These are phyloP conservation scores for Nakazawaea anatomiae DNA, from an alignment of 805 yeast species.

Conservation along the genomic window DNA sequence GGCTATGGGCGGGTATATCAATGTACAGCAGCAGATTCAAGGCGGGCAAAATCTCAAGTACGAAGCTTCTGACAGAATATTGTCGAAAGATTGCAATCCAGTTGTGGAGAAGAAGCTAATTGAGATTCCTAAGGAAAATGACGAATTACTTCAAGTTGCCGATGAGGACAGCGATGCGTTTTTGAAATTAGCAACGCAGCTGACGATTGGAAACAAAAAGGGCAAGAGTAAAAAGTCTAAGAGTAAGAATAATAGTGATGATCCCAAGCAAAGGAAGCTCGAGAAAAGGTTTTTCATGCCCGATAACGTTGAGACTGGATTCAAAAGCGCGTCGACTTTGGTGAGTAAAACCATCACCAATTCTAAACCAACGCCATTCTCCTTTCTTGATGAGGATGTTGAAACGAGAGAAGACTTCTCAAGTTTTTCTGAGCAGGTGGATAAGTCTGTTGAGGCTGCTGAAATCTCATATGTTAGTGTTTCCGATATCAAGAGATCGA, in stretches of 20 bases:
- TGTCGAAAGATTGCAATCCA: constrained; percentile 58
- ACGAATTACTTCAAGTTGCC: constrained; percentile 38
- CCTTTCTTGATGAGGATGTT: constrained; percentile 11
- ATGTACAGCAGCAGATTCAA: constrained; percentile 66
- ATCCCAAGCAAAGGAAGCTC: constrained; percentile 11
- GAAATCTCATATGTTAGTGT: constrained; percentile 4
- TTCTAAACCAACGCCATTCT: neutral
- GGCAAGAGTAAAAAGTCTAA: constrained; percentile 17
- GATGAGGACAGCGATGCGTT: constrained; percentile 57
- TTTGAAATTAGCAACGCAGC: constrained; percentile 59
- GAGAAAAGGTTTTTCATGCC: constrained; percentile 65
- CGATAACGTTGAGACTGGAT: constrained; percentile 62
- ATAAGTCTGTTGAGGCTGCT: constrained; percentile 11
- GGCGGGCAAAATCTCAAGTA: constrained; percentile 37
- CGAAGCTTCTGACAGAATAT: constrained; percentile 53
- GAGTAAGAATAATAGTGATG: constrained; percentile 4
- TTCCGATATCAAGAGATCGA: constrained; percentile 8
- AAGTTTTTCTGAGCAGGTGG: constrained; percentile 1
- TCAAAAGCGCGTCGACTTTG: constrained; percentile 44
- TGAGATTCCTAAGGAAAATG: constrained; percentile 67
- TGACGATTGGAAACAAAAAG: constrained; percentile 40
- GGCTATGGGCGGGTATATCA: constrained; percentile 79
- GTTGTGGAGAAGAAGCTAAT: constrained; percentile 49
- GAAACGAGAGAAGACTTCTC: neutral
- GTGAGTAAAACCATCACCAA: constrained; percentile 24